Conservation (phyloP, 805 yeast genomes). For the Kuraishia piskuri region DNA sequence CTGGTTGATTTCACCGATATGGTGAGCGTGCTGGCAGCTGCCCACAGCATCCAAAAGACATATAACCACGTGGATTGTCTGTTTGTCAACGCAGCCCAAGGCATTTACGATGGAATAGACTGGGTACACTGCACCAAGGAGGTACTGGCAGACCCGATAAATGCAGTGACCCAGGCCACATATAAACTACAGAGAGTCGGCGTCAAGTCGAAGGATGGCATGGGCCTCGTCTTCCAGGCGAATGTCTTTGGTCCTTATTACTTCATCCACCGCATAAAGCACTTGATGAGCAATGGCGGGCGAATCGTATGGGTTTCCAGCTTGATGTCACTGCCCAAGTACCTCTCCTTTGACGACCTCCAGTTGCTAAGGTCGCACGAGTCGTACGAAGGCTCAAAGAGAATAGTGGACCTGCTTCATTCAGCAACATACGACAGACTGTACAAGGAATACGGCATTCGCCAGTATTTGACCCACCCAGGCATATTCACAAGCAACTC, state of each 20-base stretch:
- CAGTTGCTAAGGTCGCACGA: slow-evolving; percentile 54
- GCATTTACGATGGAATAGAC: slow-evolving; percentile 79
- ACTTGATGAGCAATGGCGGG: slow-evolving; percentile 31
- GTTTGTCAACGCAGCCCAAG: slow-evolving; percentile 85
- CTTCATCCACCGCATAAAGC: slow-evolving; percentile 55
- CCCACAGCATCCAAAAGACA: slow-evolving; percentile 56
- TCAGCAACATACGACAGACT: slow-evolving; percentile 53
- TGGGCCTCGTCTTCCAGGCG: slow-evolving; percentile 89
- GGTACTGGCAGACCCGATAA: slow-evolving; percentile 55
- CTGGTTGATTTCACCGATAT: slow-evolving; percentile 85
- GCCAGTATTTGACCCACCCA: slow-evolving; percentile 81
- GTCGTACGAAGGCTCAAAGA: slow-evolving; percentile 89
- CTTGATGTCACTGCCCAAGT: slow-evolving; percentile 69
- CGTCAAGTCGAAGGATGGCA: slow-evolving; percentile 61
- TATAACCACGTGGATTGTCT: slow-evolving; percentile 68
- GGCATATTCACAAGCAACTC: slow-evolving; percentile 87
- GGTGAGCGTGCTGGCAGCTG: slow-evolving; percentile 75
- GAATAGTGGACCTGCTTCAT: slow-evolving; percentile 79
- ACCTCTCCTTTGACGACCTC: slow-evolving; percentile 65
- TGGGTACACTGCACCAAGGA: slow-evolving; percentile 75
- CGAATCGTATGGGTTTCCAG: slow-evolving; percentile 81
- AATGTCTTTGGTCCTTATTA: slow-evolving; percentile 96
- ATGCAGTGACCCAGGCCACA: slow-evolving; percentile 81
- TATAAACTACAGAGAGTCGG: slow-evolving; percentile 82
- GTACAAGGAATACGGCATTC: slow-evolving; percentile 39